Evolutionary conservation across 441 rosid species (phyloP).

Genomic region (Pelargonium fulgidum): DNA sequence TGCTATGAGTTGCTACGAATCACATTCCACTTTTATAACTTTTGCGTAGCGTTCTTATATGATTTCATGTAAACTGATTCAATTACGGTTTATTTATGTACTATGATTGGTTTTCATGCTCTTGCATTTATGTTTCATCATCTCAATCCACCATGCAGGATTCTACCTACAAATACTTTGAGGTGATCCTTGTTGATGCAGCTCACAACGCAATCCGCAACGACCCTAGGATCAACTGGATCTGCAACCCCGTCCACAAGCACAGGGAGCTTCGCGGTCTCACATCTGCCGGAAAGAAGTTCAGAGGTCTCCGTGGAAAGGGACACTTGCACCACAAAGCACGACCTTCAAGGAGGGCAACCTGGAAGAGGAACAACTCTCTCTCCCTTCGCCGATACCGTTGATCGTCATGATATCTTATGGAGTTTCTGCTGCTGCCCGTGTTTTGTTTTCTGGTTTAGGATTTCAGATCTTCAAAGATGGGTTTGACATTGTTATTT

Average conservation of each 20-base stretch:
- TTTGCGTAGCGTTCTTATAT: too few species aligned
- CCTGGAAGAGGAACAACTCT: slow-evolving; percentile 82
- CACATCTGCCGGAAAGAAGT: slow-evolving; percentile 79
- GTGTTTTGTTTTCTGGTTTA: slow-evolving; percentile 10
- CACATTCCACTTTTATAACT: too few species aligned
- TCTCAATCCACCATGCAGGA: slow-evolving; percentile 31
- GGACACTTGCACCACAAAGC: slow-evolving; percentile 59
- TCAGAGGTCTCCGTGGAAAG: slow-evolving; percentile 81
- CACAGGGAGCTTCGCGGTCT: slow-evolving; percentile 40
- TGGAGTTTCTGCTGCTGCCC: slow-evolving; percentile 9
- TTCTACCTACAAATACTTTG: slow-evolving; percentile 79
- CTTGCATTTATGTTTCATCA: slow-evolving; percentile 2
- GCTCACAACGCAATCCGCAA: slow-evolving; percentile 73
- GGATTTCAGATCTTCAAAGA: slow-evolving; percentile 1
- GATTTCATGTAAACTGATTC: too few species aligned
- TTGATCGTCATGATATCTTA: slow-evolving; percentile 21
- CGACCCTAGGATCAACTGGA: slow-evolving; percentile 91
- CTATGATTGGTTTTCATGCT: not conserved
- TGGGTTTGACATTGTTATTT: slow-evolving; percentile 14
- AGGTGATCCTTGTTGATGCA: slow-evolving; percentile 70
- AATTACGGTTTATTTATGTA: too few species aligned
- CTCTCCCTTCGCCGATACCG: slow-evolving; percentile 71
- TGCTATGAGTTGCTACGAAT: too few species aligned
- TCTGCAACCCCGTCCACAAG: slow-evolving; percentile 61
- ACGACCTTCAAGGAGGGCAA: slow-evolving; percentile 41